Evolutionary conservation across 345 rosid species (phyloP).

Genomic region (Euphorbia tirucalli): DNA sequence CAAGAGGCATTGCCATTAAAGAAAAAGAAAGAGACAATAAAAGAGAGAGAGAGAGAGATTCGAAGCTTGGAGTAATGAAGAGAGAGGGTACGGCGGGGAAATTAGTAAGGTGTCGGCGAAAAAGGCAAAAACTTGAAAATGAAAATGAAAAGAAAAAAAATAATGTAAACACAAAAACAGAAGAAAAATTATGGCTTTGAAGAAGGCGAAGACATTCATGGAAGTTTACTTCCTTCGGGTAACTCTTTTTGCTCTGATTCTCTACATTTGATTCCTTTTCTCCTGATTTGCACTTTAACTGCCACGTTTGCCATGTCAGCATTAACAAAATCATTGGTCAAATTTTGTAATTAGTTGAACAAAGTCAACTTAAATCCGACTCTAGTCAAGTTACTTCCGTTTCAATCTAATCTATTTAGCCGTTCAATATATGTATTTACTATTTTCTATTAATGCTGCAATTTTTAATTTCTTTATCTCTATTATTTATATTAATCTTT

Average conservation of each 20-base stretch:
- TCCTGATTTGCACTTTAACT: neutral
- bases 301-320: slow-evolving; percentile 7
- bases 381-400: neutral
- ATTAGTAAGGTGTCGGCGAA: slow-evolving; percentile 44
- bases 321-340: neutral
- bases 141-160: neutral
- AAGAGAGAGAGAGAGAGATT: slow-evolving; percentile 28
- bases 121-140: neutral
- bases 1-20: slow-evolving; percentile 45
- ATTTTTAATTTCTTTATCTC: neutral
- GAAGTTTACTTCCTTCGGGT: slow-evolving; percentile 15
- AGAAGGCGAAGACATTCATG: neutral
- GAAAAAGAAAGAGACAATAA: slow-evolving; percentile 22
- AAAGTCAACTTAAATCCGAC: neutral
- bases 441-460: neutral
- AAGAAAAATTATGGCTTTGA: neutral
- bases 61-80: slow-evolving; percentile 39
- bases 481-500: neutral
- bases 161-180: neutral
- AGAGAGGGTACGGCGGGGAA: slow-evolving; percentile 12
- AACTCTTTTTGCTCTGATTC: slow-evolving; percentile 1
- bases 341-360: neutral
- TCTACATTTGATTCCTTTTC: neutral
- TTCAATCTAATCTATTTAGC: neutral
- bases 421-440: neutral